Conservation (phyloP, 768 basidiomycete species). For the Kwoniella europaea region DNA sequence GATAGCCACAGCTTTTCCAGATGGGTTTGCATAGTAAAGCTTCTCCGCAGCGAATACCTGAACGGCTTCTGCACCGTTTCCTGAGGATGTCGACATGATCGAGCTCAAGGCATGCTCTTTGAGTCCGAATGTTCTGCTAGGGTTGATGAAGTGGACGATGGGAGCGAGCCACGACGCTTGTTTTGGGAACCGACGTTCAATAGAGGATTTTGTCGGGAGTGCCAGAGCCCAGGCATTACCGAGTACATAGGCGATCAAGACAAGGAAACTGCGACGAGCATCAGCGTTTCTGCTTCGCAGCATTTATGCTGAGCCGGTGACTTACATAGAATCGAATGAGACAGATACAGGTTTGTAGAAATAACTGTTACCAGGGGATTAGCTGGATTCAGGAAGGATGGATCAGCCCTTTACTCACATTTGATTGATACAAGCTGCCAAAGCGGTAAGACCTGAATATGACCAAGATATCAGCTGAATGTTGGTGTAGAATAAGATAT, state of each 20-base stretch:
- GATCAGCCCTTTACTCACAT: neutral
- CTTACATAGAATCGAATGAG: neutral
- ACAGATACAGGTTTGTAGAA: neutral
- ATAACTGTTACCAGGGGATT: neutral
- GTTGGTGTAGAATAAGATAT: too few species aligned
- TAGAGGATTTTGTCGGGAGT: neutral
- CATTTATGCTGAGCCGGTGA: neutral
- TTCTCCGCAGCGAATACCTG: neutral
- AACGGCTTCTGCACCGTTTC: neutral
- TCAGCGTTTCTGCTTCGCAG: neutral
- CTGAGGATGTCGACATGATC: neutral
- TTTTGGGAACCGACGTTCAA: neutral
- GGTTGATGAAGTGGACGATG: neutral
- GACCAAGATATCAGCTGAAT: neutral
- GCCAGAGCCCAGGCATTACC: neutral
- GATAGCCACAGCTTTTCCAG: neutral
- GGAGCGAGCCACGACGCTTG: neutral
- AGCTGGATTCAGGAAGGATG: neutral
- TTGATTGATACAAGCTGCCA: conserved; percentile 1
- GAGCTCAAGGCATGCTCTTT: neutral
- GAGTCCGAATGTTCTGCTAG: neutral
- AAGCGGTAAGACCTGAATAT: neutral
- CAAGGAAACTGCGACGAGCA: neutral
- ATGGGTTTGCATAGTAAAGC: neutral
- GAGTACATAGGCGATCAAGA: neutral